Evolutionary conservation across 306 rosid genomes (phyloP), one percentile per base, ranked within the genome.

Genomic region (Cucurbita argyrosperma): DNA sequence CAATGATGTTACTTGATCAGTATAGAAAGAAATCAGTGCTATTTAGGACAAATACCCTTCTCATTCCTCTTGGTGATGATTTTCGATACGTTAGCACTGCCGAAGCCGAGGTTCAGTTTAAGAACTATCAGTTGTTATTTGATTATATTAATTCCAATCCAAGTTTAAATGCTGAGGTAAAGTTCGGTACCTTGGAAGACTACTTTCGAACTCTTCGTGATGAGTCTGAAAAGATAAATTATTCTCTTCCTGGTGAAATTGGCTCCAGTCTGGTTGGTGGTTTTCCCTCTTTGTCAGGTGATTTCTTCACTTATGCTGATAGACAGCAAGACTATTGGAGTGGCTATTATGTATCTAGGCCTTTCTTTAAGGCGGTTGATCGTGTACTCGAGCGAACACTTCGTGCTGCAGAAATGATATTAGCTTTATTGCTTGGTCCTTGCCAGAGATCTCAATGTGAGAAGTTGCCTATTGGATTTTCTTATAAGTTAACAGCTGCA

Each of bases 321-420:
- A 86, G 97, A 83, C 90, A 94, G 75, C 87, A 86, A 71, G 99
- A 94, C 85, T 94, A 94, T 81, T 94, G 99, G 99, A 94, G 99
- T 79, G 99, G 99, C 52, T 94, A 94, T 91, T 94, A 94, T 79
- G 97, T 94, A 74, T 91, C 99, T 43, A 86, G 97, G 78, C 99
- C 99, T 40, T 94, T 94, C 83, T 94, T 91, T 77, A 94, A 94
- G 88, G 99, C 96, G 79, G 96, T 94, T 80, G 99, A 94, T 82
- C 87, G 99, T 84, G 92, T 94, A 38, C 83, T 94, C 15, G 99
- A 94, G 88, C 92, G 85, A 63, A 88, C 97, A 60, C 87, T 94
- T 56, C 97, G 99, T 78, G 90, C 99, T 4, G 70, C 97, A 8
- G 99, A 94, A 77, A 94, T 94, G 78, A 85, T 94, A 91, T 76